Evolutionary conservation across 371 early-diverging fungal genomes (phyloP), one percentile per base, ranked within the genome.

Genomic region (Chytridium lagenaria): DNA sequence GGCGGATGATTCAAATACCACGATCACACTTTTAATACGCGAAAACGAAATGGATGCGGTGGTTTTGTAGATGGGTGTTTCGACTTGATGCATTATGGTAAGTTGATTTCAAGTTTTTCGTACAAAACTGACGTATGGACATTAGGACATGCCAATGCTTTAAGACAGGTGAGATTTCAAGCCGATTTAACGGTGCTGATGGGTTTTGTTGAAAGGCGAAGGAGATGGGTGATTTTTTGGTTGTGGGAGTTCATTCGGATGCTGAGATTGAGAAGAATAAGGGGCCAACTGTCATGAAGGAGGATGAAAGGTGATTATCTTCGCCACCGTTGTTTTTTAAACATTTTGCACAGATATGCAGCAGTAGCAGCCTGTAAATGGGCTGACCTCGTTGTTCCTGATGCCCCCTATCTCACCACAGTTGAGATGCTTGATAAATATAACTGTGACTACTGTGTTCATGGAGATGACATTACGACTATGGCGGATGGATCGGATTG

Each of bases 171-270:
- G 90, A 51, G 71, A 61, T 10, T n/a, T n/a, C n/a, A n/a, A n/a
- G n/a, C n/a, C n/a, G n/a, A n/a, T n/a, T n/a, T n/a, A n/a, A n/a
- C n/a, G 22, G 19, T 26, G 36, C 50, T 40, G 22, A 26, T 55
- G n/a, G 10, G 19, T 16, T 39, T 23, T 36, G 31, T 3, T 12
- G 37, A 30, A 82, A 94, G 92, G 96, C 97, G 19, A 94, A 90
- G 82, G 91, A 88, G 57, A 93, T 96, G 90, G 94, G 95, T 66
- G 97, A 95, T 77, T 88, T 88, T 72, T 84, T 98, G n/a, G 92
- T 98, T 16, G 97, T 95, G 1, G 99, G 98, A 67, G 96, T 98
- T 50, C 97, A 97, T 84, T 95, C 95, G 26, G 96, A 95, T 80
- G 90, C 85, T 68, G 95, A 94, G 74, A 95, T 97, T 70, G 87